phyloP scores from a whole-genome alignment of 2,329 filamentous ascomycete genomes.

The Emmonsia crescens region DNA sequence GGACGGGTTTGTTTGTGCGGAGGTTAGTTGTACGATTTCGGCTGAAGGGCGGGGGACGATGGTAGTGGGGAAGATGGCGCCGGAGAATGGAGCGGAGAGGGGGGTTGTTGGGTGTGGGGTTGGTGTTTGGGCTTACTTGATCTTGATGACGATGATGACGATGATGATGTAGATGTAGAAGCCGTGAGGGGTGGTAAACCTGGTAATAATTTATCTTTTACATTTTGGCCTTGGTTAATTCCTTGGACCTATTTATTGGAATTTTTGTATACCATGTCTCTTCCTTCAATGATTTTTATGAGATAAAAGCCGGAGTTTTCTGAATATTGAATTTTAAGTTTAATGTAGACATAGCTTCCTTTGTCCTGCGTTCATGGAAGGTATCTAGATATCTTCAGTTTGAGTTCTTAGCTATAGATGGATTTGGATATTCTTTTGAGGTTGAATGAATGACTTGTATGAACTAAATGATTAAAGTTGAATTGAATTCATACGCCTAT shows the following conservation, averaged over 20 bases:
- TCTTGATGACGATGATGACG: background rate
- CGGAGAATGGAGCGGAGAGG: constrained; percentile 13
- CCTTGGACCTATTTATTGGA: background rate
- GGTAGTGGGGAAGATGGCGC: constrained; percentile 34
- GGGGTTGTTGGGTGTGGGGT: background rate
- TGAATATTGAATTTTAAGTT: background rate
- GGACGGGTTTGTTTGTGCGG: constrained; percentile 61
- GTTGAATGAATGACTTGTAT: background rate
- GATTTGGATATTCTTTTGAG: background rate
- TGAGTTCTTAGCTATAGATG: background rate
- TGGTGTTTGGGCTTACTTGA: background rate
- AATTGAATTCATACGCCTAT: background rate
- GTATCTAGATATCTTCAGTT: background rate
- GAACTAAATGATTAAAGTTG: background rate
- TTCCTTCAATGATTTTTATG: background rate
- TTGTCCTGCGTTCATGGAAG: too few species aligned
- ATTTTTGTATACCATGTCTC: background rate
- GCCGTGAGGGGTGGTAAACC: background rate
- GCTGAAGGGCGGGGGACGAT: constrained; percentile 40
- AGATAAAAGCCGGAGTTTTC: too few species aligned
- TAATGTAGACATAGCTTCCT: background rate
- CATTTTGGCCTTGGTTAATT: background rate
- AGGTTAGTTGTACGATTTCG: constrained; percentile 56
- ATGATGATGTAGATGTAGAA: background rate
- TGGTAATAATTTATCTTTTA: background rate